These are phyloP conservation scores for Yarrowia sp. DNA, from an alignment of 805 yeast genomes.

Conservation along the genomic window DNA sequence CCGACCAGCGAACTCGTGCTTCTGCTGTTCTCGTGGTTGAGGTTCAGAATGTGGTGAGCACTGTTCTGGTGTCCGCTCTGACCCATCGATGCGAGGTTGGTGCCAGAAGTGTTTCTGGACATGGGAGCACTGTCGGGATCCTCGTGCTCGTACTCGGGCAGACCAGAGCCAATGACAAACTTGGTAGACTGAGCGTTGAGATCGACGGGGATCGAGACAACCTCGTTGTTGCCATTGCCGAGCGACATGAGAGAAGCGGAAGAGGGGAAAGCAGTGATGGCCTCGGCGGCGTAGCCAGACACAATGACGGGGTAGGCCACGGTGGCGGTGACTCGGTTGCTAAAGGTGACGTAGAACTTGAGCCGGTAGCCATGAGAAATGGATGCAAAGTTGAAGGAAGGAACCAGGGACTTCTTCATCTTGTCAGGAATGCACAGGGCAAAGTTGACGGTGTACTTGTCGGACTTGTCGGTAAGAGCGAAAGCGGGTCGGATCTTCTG, in stretches of 20 bases:
- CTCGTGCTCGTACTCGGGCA: conserved; percentile 22
- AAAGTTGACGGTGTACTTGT: conserved; percentile 18
- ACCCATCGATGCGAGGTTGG: conserved; percentile 16
- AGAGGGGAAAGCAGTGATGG: conserved; percentile 21
- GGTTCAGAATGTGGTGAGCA: conserved; percentile 16
- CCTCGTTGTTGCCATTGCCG: background rate
- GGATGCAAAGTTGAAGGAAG: conserved; percentile 23
- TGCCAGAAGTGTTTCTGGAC: conserved; percentile 20
- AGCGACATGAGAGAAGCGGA: conserved; percentile 13
- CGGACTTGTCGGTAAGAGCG: background rate
- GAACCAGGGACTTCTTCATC: conserved; percentile 22
- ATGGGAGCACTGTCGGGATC: conserved; percentile 21
- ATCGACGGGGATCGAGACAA: conserved; percentile 4
- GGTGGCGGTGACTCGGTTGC: conserved; percentile 11
- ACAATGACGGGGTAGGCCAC: conserved; percentile 19
- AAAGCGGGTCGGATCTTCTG: conserved; percentile 19
- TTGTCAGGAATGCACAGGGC: conserved; percentile 22
- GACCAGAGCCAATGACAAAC: conserved; percentile 19
- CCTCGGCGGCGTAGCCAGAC: conserved; percentile 18
- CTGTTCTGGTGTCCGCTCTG: conserved; percentile 3
- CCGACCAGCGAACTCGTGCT: conserved; percentile 18
- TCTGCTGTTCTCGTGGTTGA: conserved; percentile 21
- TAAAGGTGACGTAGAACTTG: conserved; percentile 19
- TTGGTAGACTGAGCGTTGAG: conserved; percentile 23
- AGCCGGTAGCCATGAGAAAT: conserved; percentile 19